Evolutionary conservation across 257 asterid species (phyloP), one percentile per base, ranked within the genome.

Genomic region (Capsicum rhomboideum): DNA sequence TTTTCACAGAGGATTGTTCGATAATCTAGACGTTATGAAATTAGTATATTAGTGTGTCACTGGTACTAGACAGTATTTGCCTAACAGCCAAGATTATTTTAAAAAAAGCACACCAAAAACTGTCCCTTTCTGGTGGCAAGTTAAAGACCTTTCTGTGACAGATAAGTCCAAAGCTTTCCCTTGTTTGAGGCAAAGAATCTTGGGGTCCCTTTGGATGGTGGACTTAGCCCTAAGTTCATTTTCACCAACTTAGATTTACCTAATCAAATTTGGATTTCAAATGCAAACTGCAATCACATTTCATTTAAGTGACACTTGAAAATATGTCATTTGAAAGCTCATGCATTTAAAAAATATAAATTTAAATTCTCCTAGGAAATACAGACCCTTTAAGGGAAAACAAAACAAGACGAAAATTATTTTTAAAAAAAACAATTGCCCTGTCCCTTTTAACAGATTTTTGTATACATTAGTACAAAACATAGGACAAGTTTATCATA

Each of bases 121-220:
- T 34, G 79, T 77, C 46, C 44, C 64, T 72, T 40, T 59, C 71
- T 34, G 34, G 61, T 82, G 83, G 80, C 81, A 86, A 77, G 82
- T 34, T 50, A 82, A 84, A 82, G 34, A 52, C 83, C 54, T 83
- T 87, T 75, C 89, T 49, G 92, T 88, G 93, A 90, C 91, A 90
- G 85, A 91, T 81, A 86, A 89, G 87, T 86, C 94, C 90, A 93
- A 87, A 78, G 68, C 81, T 75, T 75, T 83, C 85, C 91, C 86
- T 82, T 55, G 28, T 80, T 85, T 86, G 78, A 80, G 88, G 91
- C 86, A 87, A 88, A 87, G 90, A 84, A 87, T 87, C 85, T 75
- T 75, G 18, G 44, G 80, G 63, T 75, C 81, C 81, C 63, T 26
- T 26, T 26, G 80, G 44, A 75, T 75, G 37, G 81, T 26, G 81